These are phyloP conservation scores for Neurospora tetrasperma DNA, from an alignment of 495 filamentous ascomycete genomes.

Conservation along the genomic window DNA sequence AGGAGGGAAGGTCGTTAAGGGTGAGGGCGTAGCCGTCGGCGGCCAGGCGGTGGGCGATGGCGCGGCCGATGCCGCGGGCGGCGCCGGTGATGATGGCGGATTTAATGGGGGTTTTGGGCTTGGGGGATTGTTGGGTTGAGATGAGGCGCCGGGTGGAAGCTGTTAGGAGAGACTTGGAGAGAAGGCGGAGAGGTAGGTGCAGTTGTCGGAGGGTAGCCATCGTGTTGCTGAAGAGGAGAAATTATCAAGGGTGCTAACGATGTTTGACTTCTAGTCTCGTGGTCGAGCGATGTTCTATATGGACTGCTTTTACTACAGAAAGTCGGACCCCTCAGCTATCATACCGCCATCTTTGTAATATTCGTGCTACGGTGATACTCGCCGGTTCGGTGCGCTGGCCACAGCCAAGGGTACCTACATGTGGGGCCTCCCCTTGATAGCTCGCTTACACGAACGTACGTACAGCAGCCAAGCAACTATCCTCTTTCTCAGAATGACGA, in stretches of 20 bases:
- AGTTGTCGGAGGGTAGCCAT: background rate
- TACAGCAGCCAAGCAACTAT: too few species aligned
- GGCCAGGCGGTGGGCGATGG: constrained; percentile 49
- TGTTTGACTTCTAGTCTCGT: background rate
- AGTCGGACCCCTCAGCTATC: too few species aligned
- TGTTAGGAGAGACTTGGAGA: background rate
- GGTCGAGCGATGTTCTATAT: background rate
- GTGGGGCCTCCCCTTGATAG: too few species aligned
- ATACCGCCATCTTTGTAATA: too few species aligned
- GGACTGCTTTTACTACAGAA: background rate
- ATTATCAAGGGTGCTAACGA: background rate
- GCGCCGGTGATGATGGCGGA: constrained; percentile 49
- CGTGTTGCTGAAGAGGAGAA: background rate
- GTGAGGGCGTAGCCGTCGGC: constrained; percentile 51
- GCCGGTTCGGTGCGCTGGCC: too few species aligned
- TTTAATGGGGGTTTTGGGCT: background rate
- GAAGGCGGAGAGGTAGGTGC: background rate
- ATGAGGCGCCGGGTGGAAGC: background rate
- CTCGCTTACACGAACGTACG: too few species aligned
- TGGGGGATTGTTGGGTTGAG: background rate
- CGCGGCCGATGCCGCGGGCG: constrained; percentile 47
- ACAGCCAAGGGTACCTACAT: too few species aligned
- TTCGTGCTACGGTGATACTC: too few species aligned
- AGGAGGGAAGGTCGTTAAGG: constrained; percentile 41
- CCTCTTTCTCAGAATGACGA: too few species aligned